Percentiles rank a stretch among this genome's conserved stretches.
These are phyloP conservation scores for Zygosaccharomyces kombuchaensis DNA, from an alignment of 805 yeast genomes.

Conservation along the genomic window DNA sequence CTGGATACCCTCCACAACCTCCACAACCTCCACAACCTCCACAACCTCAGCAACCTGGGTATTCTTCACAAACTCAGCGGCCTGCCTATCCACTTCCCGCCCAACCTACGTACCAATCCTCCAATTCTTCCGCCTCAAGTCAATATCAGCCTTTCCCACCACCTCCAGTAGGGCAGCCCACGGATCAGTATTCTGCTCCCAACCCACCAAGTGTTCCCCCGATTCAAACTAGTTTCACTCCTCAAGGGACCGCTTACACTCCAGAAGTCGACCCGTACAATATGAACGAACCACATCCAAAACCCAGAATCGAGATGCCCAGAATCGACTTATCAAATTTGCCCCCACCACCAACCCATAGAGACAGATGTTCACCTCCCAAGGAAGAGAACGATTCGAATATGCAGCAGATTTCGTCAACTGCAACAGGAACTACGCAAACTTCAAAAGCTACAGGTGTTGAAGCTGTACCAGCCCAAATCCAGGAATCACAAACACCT, in stretches of 20 bases:
- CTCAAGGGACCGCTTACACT: slow-evolving; percentile 4
- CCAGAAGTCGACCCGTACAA: slow-evolving; percentile 7
- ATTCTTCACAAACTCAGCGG: neutral
- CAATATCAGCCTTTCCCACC: slow-evolving; percentile 13
- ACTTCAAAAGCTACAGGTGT: neutral
- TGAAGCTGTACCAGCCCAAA: neutral
- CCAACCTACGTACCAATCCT: neutral
- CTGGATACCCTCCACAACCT: slow-evolving; percentile 5
- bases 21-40: slow-evolving; percentile 10
- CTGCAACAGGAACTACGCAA: neutral
- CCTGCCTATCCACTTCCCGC: neutral
- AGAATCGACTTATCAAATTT: slow-evolving; percentile 17
- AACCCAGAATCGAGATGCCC: slow-evolving; percentile 8
- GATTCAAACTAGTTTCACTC: slow-evolving; percentile 2
- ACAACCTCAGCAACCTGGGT: slow-evolving; percentile 9
- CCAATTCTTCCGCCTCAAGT: neutral
- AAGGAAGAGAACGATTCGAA: neutral
- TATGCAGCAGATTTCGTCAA: neutral
- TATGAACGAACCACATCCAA: neutral
- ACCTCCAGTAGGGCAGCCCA: slow-evolving; percentile 3
- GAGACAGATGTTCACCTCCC: slow-evolving; percentile 17
- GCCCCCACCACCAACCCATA: slow-evolving; percentile 33
- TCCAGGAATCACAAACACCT: neutral
- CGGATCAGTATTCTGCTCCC: neutral
- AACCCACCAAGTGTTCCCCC: neutral